Base-by-base conservation (phyloP, 805 yeast genomes). In the Metschnikowia proteae region DNA sequence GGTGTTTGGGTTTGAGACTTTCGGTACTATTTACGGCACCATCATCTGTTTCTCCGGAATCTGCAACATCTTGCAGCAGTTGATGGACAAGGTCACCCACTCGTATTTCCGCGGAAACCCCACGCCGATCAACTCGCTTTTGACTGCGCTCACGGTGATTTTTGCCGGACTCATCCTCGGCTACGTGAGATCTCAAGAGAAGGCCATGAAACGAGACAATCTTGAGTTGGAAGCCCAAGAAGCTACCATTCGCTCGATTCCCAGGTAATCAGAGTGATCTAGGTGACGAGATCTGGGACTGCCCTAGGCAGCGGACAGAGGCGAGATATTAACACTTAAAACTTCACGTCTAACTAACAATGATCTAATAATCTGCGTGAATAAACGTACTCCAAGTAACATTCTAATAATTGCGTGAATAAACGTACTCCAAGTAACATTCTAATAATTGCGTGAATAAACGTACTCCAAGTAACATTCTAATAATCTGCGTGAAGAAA, bases 11-110 rank as follows among this genome's bases (percentile, higher is more conserved):
- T 90, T 86, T 66, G 84, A 82, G 47, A 89, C 95, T 1, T 91
- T 92, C 67, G 97, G 97, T 33, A 86, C 90, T 1, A 84, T 92
- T 5, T 92, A 92, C 62, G 98, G 98, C 0, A 68, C 91, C 17
- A 76, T 90, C 59, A 88, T 90, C 60, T 84, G 90, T 49, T 71
- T 86, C 51, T 81, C 96, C 11, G 97, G 97, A 4, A 51, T 85
- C n/a, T 80, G 84, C 65, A 91, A 90, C 65, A 72, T 88, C 57
- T 60, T 79, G 5, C 96, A 88, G 60, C 82, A 85, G 23, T 67
- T 70, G 2, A 66, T 92, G 60, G 97, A 91, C 62, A 71, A 70
- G 39, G 57, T 76, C 33, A 90, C 97, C 0, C 96, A 88, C 62
- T 73, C 75, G 31, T 66, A 71, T 5, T 86, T 87, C 63, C 53